A percentile compares a stretch with the other conserved stretches of the same genome.
Evolutionary conservation across 2,329 filamentous ascomycete species (phyloP).

Genomic region (Sclerotiophoma versabilis): DNA sequence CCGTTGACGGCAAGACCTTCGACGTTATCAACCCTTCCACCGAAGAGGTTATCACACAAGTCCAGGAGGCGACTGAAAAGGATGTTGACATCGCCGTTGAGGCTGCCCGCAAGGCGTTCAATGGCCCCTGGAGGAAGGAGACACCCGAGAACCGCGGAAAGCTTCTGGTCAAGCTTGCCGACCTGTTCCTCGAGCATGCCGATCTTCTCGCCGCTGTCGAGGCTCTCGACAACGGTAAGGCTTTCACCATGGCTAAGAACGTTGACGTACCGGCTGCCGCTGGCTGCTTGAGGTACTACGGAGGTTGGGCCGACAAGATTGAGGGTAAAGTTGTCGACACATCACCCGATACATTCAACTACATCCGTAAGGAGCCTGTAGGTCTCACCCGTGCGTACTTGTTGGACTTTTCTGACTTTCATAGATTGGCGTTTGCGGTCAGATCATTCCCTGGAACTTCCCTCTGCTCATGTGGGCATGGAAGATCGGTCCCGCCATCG

Average conservation of each 20-base stretch:
- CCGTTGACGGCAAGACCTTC: conserved; percentile 86
- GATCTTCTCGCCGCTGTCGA: conserved; percentile 82
- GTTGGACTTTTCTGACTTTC: conserved; percentile 24
- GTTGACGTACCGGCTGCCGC: conserved; percentile 71
- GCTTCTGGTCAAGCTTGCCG: conserved; percentile 77
- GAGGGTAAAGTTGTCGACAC: conserved; percentile 87
- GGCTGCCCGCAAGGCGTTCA: conserved; percentile 85
- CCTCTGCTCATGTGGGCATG: conserved; percentile 81
- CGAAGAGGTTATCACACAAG: conserved; percentile 83
- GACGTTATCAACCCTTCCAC: conserved; percentile 89
- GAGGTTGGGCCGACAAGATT: conserved; percentile 91
- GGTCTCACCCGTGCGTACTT: conserved; percentile 24
- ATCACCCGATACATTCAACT: conserved; percentile 79
- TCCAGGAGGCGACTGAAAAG: conserved; percentile 87
- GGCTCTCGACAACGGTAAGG: conserved; percentile 88
- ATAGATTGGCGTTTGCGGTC: conserved; percentile 77
- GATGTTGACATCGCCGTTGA: conserved; percentile 81
- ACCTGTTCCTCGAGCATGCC: conserved; percentile 78
- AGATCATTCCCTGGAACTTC: conserved; percentile 92
- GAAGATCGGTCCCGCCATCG: conserved; percentile 80
- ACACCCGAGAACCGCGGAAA: conserved; percentile 75
- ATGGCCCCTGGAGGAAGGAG: conserved; percentile 72
- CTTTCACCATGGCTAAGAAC: conserved; percentile 75
- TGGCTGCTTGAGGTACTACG: conserved; percentile 83
- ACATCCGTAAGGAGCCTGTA: conserved; percentile 79